Evolutionary conservation across 78 protist species (phyloP).

Genomic region (Dictyostelium purpureum): DNA sequence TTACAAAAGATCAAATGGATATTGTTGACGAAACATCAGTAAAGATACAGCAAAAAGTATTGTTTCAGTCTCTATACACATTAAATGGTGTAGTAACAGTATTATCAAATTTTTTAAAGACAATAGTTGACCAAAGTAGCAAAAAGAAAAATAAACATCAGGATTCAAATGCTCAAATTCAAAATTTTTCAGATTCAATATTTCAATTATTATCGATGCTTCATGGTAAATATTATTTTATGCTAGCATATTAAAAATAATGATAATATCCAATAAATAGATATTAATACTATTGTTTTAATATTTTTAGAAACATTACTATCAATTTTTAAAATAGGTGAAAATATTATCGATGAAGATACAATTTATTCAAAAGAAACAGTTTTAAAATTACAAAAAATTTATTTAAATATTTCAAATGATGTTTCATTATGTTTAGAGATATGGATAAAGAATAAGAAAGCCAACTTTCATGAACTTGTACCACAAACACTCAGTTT

Average conservation of each 20-base stretch:
- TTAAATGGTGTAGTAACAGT: conserved; percentile 5
- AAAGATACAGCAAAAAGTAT: not conserved
- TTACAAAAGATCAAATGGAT: not conserved
- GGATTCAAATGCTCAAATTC: not conserved
- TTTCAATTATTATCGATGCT: conserved; percentile 5
- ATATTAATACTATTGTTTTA: not conserved
- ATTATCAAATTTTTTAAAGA: conserved; percentile 13
- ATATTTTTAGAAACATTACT: conserved; percentile 30
- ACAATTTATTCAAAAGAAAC: conserved; percentile 1
- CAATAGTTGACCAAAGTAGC: conserved; percentile 5
- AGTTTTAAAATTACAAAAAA: not conserved
- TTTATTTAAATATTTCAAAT: conserved; percentile 38
- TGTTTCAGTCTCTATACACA: not conserved
- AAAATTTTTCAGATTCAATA: not conserved
- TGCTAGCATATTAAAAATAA: not conserved
- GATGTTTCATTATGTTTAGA: conserved; percentile 56
- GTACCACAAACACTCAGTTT: conserved; percentile 82
- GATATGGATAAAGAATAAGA: conserved; percentile 50
- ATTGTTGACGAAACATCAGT: not conserved
- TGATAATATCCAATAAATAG: no score
- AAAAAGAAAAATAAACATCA: not conserved
- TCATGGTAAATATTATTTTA: conserved; percentile 36
- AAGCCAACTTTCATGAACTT: conserved; percentile 12
- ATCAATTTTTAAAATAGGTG: conserved; percentile 6
- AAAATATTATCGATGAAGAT: not conserved